Percentiles rank a stretch among this genome's conserved stretches.
phyloP scores from a whole-genome alignment of 345 rosid genomes.

The Citrus unshiu region DNA sequence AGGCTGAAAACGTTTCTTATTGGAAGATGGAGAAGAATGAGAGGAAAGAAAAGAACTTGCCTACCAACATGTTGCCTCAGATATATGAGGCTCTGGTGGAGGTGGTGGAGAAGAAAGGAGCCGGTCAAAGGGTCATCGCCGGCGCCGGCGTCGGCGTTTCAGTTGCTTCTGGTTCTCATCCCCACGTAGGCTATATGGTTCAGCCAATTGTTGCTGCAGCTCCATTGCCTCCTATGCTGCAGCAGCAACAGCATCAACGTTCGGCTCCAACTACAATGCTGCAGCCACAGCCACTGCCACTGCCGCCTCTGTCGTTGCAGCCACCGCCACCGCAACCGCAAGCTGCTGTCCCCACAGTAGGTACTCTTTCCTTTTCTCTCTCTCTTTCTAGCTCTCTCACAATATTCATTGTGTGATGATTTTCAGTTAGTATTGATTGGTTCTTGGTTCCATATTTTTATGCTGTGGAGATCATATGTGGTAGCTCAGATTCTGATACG shows the following conservation, averaged over 20 bases:
- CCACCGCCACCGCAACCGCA: conserved; percentile 31
- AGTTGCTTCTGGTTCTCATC: conserved; percentile 8
- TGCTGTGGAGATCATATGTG: conserved; percentile 40
- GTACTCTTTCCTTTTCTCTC: conserved; percentile 45
- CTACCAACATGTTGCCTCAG: conserved; percentile 65
- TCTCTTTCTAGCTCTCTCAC: conserved; percentile 12
- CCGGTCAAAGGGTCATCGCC: conserved; percentile 12
- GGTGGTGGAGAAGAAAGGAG: conserved; percentile 60
- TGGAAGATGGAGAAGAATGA: conserved; percentile 87
- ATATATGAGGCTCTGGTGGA: conserved; percentile 66
- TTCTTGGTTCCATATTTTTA: conserved; percentile 24
- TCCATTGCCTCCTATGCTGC: conserved; percentile 33
- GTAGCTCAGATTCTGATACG: conserved; percentile 73
- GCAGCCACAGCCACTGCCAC: conserved; percentile 30
- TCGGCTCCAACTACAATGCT: conserved; percentile 25
- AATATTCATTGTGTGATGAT: no score
- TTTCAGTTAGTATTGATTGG: conserved; percentile 24
- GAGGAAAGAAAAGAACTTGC: conserved; percentile 76
- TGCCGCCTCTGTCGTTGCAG: conserved; percentile 25
- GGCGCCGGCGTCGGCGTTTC: conserved; percentile 8
- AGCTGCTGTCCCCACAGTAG: conserved; percentile 59
- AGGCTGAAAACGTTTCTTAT: conserved; percentile 37
- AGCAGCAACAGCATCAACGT: conserved; percentile 32
- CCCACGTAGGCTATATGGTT: conserved; percentile 16
- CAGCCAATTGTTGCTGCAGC: conserved; percentile 1